phyloP scores from a whole-genome alignment of 257 asterid species.

The Anisodus acutangulus region DNA sequence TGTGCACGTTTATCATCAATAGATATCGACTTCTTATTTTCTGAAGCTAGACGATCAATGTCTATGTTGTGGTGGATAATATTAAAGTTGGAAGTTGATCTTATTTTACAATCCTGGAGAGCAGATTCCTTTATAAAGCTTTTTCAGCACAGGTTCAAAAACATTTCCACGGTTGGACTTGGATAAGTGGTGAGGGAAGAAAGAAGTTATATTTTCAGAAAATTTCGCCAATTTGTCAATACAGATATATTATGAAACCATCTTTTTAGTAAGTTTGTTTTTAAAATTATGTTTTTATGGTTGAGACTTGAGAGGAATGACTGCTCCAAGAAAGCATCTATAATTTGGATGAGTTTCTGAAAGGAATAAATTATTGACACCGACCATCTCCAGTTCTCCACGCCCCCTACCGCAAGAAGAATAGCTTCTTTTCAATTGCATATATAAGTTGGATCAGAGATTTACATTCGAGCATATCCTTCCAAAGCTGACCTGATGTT shows the following conservation, averaged over 20 bases:
- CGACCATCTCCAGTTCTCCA: background rate
- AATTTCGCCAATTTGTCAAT: background rate
- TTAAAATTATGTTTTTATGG: background rate
- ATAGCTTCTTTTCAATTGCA: background rate
- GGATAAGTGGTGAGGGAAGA: background rate
- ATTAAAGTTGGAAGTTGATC: background rate
- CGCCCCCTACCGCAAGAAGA: background rate
- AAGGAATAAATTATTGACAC: background rate
- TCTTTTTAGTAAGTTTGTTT: background rate
- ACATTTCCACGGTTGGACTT: background rate
- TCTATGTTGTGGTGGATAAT: background rate
- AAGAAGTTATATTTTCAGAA: background rate
- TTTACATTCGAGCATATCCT: background rate
- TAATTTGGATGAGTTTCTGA: conserved; percentile 17
- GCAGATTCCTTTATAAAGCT: background rate
- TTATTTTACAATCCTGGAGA: background rate
- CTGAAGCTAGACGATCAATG: conserved; percentile 14
- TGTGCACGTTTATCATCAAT: background rate
- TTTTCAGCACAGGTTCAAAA: background rate
- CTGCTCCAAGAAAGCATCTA: background rate
- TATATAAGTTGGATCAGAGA: background rate
- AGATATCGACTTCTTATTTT: background rate
- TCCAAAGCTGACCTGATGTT: background rate
- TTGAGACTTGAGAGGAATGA: conserved; percentile 5
- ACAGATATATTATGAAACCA: background rate